Evolutionary conservation across 2,329 filamentous ascomycete species (phyloP), one percentile per base, ranked within the genome.

Genomic region (Botrytis deweyae): DNA sequence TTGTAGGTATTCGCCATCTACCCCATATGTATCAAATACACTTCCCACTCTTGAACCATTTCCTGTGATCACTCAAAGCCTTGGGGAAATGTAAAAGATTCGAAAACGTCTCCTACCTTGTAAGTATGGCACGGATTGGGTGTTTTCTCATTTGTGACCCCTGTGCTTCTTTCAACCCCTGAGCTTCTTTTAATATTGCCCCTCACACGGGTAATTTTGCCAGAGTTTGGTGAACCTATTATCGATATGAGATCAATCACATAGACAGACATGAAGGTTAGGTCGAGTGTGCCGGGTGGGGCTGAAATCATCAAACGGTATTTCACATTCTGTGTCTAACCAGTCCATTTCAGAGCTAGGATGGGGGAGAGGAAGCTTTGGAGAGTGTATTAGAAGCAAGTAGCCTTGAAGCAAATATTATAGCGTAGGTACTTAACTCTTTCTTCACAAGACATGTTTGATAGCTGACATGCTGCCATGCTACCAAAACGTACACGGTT

Each of bases 141-240:
- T 4, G 16, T 33, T 20, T 25, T 65, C 40, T 65, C 62, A 65
- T 65, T 65, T 46, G 40, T 46, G n/a, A 44, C 40, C 62, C 62
- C 62, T 65, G 40, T 22, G 62, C 18, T 10, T 46, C 33, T 44
- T 64, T 12, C 16, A 20, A 64, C n/a, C 62, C 62, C 62, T 65
- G 40, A 33, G 62, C n/a, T 46, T 46, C 38, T 46, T 64, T 20
- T 29, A 42, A 64, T 44, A 44, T 67, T 67, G 64, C 64, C 64
- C 64, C 64, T 67, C 61, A n/a, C 61, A 40, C 36, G 38, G 61
- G 38, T n/a, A n/a, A 40, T 63, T 63, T 18, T 40, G 61, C 5
- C 4, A 16, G 52, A 58, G n/a, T 29, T 29, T 58, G 52, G 52
- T 58, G 61, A 63, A 42, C 62, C 62, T 64, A 64, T 64, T n/a